Base-by-base conservation (phyloP, 2,329 filamentous ascomycete genomes). In the Tolypocladium album region DNA sequence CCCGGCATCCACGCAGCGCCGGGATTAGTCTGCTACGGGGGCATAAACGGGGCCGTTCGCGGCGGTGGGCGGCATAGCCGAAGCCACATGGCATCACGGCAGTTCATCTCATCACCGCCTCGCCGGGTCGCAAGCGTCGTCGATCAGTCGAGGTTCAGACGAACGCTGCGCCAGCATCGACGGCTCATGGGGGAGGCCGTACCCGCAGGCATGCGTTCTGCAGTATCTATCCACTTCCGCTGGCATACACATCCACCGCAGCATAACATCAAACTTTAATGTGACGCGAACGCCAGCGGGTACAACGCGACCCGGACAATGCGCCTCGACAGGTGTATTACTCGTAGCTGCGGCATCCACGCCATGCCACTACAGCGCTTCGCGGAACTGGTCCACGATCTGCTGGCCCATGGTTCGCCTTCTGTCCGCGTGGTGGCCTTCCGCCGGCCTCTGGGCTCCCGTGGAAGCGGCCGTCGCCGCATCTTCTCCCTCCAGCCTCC, bases 361-460 rank as follows among this genome's bases (percentile, higher is more conserved):
- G 20, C 50, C 17, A 38, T 8, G 9, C 15, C 27, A 38, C 63
- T 71, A 76, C 58, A 76, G 65, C 7, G 72, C 72, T 59, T 75
- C 74, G 57, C 73, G 66, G 60, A 87, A 83, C 69, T 86, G 82
- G 66, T 87, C 83, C 61, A 87, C 72, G 50, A 87, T 78, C 70
- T 86, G 83, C 67, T 85, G 81, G 3, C 82, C 82, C 72, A 86
- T 77, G 0, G 83, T 82, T 64, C 86, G 79, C 62, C 84, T 76
- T 59, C 82, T 76, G 58, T 80, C 80, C 1, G 73, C 75, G 58
- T 79, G 80, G 59, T 79, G 80, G 1, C 72, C 76, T 6, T 76
- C 78, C 2, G 71, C 73, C 20, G 75, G 72, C 40, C 70, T 71
- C 59, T 81, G 75, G 4, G 75, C 74, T 24, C 80, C 82, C 2